phyloP scores from a whole-genome alignment of 352 stramenopile genomes.

The Phytophthora aleatoria region DNA sequence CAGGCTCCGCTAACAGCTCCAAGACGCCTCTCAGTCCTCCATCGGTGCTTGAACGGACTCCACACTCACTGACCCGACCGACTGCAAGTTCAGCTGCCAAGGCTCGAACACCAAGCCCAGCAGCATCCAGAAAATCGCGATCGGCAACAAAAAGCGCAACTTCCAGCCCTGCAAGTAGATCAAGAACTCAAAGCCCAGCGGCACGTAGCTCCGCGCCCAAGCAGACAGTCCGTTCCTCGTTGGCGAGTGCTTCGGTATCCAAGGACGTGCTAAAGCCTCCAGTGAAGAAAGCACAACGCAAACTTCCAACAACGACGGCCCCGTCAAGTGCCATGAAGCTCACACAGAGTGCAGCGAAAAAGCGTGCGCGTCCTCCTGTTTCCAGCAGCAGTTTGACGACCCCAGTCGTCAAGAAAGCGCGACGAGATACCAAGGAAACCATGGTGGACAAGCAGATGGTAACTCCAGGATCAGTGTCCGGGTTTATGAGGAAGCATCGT shows the following conservation, averaged over 20 bases:
- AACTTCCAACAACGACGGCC: slow-evolving; percentile 13
- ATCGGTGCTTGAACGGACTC: slow-evolving; percentile 14
- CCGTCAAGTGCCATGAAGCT: slow-evolving; percentile 26
- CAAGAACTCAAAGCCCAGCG: slow-evolving; percentile 25
- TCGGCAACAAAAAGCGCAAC: slow-evolving; percentile 14
- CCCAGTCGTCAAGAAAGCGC: slow-evolving; percentile 38
- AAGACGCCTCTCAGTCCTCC: slow-evolving; percentile 24
- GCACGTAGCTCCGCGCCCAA: slow-evolving; percentile 9
- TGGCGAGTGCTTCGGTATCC: slow-evolving; percentile 31
- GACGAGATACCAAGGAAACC: slow-evolving; percentile 22
- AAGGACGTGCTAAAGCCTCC: slow-evolving; percentile 15
- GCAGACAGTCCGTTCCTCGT: slow-evolving; percentile 15
- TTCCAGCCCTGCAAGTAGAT: slow-evolving; percentile 15
- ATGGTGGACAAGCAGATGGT: slow-evolving; percentile 21
- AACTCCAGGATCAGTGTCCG: slow-evolving; percentile 40
- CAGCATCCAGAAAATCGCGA: slow-evolving; percentile 20
- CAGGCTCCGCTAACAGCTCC: slow-evolving; percentile 13
- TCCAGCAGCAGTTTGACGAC: slow-evolving; percentile 28
- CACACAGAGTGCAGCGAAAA: slow-evolving; percentile 26
- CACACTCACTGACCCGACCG: slow-evolving; percentile 23
- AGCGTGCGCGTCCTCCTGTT: slow-evolving; percentile 22
- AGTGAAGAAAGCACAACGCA: slow-evolving; percentile 27
- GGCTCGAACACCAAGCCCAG: slow-evolving; percentile 20
- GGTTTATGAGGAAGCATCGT: slow-evolving; percentile 36
- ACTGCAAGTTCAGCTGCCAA: slow-evolving; percentile 42